Percentiles rank a stretch among this genome's conserved stretches.
Evolutionary conservation across 2,329 filamentous ascomycete genomes (phyloP).

Genomic region (Furcasterigmium sp.): DNA sequence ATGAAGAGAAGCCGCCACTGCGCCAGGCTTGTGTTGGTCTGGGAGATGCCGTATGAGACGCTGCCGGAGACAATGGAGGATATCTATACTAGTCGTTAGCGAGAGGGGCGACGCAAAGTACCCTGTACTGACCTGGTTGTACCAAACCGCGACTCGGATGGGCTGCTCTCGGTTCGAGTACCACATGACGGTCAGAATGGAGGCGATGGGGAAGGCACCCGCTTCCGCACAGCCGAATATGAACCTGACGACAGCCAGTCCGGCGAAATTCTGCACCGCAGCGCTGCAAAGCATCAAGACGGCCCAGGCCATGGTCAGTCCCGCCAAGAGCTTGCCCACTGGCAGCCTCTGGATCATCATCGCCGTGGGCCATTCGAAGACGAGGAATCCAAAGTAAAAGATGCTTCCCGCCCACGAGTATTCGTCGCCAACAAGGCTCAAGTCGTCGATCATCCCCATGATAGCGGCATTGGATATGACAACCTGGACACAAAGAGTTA

Average conservation of each 20-base stretch:
- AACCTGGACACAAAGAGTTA: too few species aligned
- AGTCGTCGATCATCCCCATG: too few species aligned
- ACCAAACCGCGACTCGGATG: slow-evolving; percentile 27
- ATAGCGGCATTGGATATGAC: too few species aligned
- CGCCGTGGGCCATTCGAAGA: slow-evolving; percentile 33
- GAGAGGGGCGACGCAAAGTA: too few species aligned
- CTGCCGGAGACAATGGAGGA: slow-evolving; percentile 29
- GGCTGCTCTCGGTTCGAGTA: slow-evolving; percentile 31
- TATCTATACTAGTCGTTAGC: slow-evolving; percentile 5
- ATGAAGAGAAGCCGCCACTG: slow-evolving; percentile 29
- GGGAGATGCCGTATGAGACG: slow-evolving; percentile 27
- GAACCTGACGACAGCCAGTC: slow-evolving; percentile 27
- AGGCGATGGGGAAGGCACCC: slow-evolving; percentile 26
- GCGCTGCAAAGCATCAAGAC: slow-evolving; percentile 22
- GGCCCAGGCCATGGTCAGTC: slow-evolving; percentile 24
- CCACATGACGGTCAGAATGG: slow-evolving; percentile 31
- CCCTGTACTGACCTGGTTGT: too few species aligned
- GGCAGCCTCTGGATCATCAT: slow-evolving; percentile 31
- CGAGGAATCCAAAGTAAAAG: slow-evolving; percentile 78
- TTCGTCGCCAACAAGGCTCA: too few species aligned
- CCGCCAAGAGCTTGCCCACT: slow-evolving; percentile 24
- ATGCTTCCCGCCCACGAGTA: slow-evolving; percentile 68
- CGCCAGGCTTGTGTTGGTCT: slow-evolving; percentile 18
- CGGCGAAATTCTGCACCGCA: slow-evolving; percentile 22
- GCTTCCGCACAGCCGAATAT: slow-evolving; percentile 30